Base-by-base conservation (phyloP, 208 protist species). In the Acanthamoeba sp. region DNA sequence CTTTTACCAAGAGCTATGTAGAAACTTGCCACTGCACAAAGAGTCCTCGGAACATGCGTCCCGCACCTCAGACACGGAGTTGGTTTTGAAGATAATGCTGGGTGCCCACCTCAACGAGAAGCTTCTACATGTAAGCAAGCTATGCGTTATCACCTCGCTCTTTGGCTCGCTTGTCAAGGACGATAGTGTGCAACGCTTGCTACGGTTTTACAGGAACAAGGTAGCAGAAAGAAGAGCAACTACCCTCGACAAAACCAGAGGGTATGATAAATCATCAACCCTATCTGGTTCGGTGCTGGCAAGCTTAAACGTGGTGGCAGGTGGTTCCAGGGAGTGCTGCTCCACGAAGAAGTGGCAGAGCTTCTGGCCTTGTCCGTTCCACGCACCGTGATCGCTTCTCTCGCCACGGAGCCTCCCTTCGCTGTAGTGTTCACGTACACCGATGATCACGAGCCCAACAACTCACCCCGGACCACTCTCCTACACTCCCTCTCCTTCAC, bases 1-100 rank as follows among this genome's bases (percentile, higher is more conserved):
- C 36, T 78, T 78, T 34, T 78, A 42, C 1, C 0, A 24, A 9
- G 69, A 78, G 69, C 69, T 78, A 1, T 27, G 18, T 27, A 45
- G 36, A 24, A 36, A 45, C 18, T 45, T 4, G 59, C 20, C 59
- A 34, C 59, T 16, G 6, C 48, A 55, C 10, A 6, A 55, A 55
- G 48, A 55, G 48, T 16, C 48, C 48, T n/a, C n/a, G n/a, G n/a
- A n/a, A n/a, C n/a, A n/a, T n/a, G n/a, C n/a, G n/a, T n/a, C n/a
- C n/a, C n/a, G n/a, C n/a, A 22, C 16, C 14, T 22, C 69, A 2
- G 69, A 78, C 0, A 7, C 22, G 27, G 36, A 78, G 69, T 78
- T n/a, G 69, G 69, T 88, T 6, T 22, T 88, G 45, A 88, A 88
- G 80, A 34, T 88, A 4, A 50, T 88, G 40, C 9, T 88, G 80